phyloP scores from a whole-genome alignment of 352 stramenopile genomes.

The Phytophthora syringae region DNA sequence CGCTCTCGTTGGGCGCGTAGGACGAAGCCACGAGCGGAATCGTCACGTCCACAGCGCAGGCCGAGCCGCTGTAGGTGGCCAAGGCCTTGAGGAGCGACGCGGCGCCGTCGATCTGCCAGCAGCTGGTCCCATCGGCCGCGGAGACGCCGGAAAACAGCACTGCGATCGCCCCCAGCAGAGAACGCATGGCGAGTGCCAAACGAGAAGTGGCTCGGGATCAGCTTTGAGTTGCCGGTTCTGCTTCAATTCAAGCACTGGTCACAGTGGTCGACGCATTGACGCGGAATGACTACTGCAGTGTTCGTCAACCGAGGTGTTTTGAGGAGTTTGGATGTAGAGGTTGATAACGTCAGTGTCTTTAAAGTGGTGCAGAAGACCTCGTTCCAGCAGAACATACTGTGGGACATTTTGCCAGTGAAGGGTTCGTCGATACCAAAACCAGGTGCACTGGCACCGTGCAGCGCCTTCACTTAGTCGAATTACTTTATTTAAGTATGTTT shows the following conservation, averaged over 20 bases:
- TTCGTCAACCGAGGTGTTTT: not conserved
- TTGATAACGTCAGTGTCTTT: not conserved
- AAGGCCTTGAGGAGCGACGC: slow-evolving; percentile 23
- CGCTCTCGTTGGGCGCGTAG: slow-evolving; percentile 45
- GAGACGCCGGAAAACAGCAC: slow-evolving; percentile 11
- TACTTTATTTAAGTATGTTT: not conserved
- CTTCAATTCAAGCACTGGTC: slow-evolving; percentile 17
- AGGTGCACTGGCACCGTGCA: not conserved
- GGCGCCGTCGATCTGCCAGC: slow-evolving; percentile 48
- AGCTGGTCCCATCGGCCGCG: slow-evolving; percentile 24
- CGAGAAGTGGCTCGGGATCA: slow-evolving; percentile 24
- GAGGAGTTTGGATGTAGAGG: no score
- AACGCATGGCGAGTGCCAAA: slow-evolving; percentile 29
- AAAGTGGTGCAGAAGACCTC: not conserved
- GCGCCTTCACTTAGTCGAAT: not conserved
- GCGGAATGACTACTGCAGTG: not conserved
- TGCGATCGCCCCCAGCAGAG: slow-evolving; percentile 9
- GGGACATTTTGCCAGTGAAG: not conserved
- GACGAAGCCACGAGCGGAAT: slow-evolving; percentile 38
- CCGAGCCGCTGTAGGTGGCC: slow-evolving; percentile 25
- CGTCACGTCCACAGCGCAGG: slow-evolving; percentile 43
- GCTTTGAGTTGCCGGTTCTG: slow-evolving; percentile 15
- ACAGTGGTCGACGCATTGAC: not conserved
- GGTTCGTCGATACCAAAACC: not conserved
- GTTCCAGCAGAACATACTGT: not conserved